Percentiles rank a stretch among this genome's conserved stretches.
These are phyloP conservation scores for maize (Zea mays) DNA, from an alignment of 176 grass and related monocot species.

Conservation along the genomic window Zm-B73-REFERENCE-NAM-5.0 NC_050102.1:153537001-153537500, in stretches of 20 bases:
- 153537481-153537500: conserved; percentile 66
- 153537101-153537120: conserved; percentile 33
- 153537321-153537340: conserved; percentile 76
- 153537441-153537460: conserved; percentile 53
- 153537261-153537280: conserved; percentile 2
- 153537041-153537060: background rate
- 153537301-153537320: conserved; percentile 73
- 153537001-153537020: background rate
- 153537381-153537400: conserved; percentile 54
- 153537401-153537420: conserved; percentile 75
- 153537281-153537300: conserved; percentile 51
- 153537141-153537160: conserved; percentile 42
- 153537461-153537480: conserved; percentile 66
- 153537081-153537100: conserved; percentile 24
- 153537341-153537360: conserved; percentile 73
- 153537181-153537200: conserved; percentile 30
- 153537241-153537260: conserved; percentile 1
- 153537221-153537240: background rate
- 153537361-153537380: conserved; percentile 66
- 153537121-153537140: conserved; percentile 19
- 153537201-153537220: background rate
- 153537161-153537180: conserved; percentile 9
- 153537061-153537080: conserved; percentile 10
- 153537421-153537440: conserved; percentile 76
- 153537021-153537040: background rate